A percentile compares a stretch with the other conserved stretches of the same genome.
These are phyloP conservation scores for Talaromyces pinophilus DNA, from an alignment of 2,329 filamentous ascomycete genomes.

Conservation along the genomic window DNA sequence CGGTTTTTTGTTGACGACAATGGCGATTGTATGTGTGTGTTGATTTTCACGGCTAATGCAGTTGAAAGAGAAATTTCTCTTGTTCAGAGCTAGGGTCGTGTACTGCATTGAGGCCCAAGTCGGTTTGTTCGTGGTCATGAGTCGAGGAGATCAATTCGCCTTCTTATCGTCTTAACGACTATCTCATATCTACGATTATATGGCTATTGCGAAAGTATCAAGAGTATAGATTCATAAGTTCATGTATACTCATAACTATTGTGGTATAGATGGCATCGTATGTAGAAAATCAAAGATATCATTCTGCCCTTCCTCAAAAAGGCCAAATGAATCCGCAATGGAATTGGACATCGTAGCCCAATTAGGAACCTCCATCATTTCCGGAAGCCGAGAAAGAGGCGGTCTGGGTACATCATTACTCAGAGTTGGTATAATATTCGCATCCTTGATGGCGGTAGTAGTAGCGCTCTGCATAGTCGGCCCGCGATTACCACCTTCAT, in stretches of 20 bases:
- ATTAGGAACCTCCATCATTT: slow-evolving; percentile 38
- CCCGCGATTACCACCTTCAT: background rate
- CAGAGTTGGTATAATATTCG: background rate
- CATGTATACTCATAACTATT: slow-evolving; percentile 20
- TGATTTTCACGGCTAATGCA: slow-evolving; percentile 8
- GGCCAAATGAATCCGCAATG: slow-evolving; percentile 40
- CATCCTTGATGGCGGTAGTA: background rate
- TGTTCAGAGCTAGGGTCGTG: background rate
- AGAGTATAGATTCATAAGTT: background rate
- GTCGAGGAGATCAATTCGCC: background rate
- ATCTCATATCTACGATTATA: background rate
- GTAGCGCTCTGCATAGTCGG: background rate
- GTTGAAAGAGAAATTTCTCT: background rate
- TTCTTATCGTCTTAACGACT: background rate
- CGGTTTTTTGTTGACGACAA: background rate
- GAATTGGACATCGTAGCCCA: slow-evolving; percentile 39
- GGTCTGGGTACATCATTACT: slow-evolving; percentile 26
- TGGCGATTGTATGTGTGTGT: background rate
- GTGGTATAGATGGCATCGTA: slow-evolving; percentile 36
- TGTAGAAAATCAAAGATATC: slow-evolving; percentile 42
- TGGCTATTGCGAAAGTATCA: background rate
- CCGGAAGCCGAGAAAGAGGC: slow-evolving; percentile 31
- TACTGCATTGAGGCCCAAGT: slow-evolving; percentile 13
- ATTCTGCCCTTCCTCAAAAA: slow-evolving; percentile 41
- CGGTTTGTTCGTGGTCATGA: background rate